Percentiles rank a stretch among this genome's conserved stretches.
phyloP scores from a whole-genome alignment of 2,329 filamentous ascomycete species.

The Cytospora paraplurivora region DNA sequence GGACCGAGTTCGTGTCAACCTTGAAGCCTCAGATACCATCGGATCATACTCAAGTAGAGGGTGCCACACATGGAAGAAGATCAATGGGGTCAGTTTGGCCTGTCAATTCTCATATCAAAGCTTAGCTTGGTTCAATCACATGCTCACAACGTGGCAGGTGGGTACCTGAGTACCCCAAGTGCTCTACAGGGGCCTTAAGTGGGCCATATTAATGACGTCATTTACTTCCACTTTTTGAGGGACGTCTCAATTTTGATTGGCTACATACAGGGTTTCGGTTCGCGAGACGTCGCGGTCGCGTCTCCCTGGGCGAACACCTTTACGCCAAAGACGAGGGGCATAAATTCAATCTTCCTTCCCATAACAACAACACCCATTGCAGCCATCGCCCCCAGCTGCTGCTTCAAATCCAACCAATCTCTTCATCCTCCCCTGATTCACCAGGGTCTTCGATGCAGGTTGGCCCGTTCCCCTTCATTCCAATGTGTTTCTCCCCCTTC shows the following conservation, averaged over 20 bases:
- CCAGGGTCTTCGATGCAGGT: not conserved
- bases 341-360: not conserved
- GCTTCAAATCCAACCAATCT: not conserved
- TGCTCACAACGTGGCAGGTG: constrained; percentile 18
- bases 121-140: constrained; percentile 24
- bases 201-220: constrained; percentile 16
- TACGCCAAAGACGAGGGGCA: constrained; percentile 23
- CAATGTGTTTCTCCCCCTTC: constrained; percentile 4
- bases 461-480: not conserved
- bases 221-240: constrained; percentile 9
- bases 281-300: constrained; percentile 27
- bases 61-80: too few relatives aligned
- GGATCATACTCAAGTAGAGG: too few relatives aligned
- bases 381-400: not conserved
- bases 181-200: not conserved
- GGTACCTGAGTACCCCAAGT: constrained; percentile 9
- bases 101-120: not conserved
- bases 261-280: not conserved
- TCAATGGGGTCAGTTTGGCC: too few relatives aligned
- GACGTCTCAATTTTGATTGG: constrained; percentile 18
- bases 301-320: constrained; percentile 17
- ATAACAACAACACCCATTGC: constrained; percentile 1
- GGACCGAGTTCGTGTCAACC: too few relatives aligned
- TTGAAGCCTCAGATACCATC: too few relatives aligned
- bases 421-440: not conserved